These are phyloP conservation scores for Phaeosphaeria sp. DNA, from an alignment of 2,329 filamentous ascomycete genomes.

Conservation along the genomic window DNA sequence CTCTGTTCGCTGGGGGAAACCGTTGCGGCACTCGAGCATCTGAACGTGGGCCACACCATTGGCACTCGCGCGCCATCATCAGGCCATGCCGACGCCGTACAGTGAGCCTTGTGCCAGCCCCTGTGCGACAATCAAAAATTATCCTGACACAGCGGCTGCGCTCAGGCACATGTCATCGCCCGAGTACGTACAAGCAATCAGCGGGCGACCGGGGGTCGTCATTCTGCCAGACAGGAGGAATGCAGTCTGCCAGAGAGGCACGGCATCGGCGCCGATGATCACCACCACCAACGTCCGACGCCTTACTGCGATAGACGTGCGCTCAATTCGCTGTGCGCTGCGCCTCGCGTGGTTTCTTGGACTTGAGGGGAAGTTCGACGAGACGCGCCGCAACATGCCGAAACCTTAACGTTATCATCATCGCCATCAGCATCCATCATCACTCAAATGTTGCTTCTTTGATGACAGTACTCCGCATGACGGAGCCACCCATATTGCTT, in stretches of 20 bases:
- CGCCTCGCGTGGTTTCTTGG: slow-evolving; percentile 11
- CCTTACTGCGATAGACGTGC: slow-evolving; percentile 1
- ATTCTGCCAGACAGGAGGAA: slow-evolving; percentile 22
- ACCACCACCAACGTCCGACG: slow-evolving; percentile 13
- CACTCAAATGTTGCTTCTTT: not conserved
- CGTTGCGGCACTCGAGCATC: slow-evolving; percentile 9
- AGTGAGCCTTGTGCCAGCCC: slow-evolving; percentile 25
- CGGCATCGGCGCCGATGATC: slow-evolving; percentile 11
- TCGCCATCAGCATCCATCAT: not conserved
- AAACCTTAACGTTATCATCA: not conserved
- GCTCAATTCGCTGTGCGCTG: slow-evolving; percentile 10
- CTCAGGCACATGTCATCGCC: slow-evolving; percentile 13
- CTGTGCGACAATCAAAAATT: slow-evolving; percentile 26
- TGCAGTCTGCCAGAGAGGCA: slow-evolving; percentile 2
- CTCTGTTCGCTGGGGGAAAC: slow-evolving; percentile 9
- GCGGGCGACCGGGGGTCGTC: slow-evolving; percentile 17
- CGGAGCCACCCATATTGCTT: slow-evolving; percentile 1
- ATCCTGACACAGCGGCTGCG: slow-evolving; percentile 21
- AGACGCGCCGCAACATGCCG: slow-evolving; percentile 8
- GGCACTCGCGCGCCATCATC: slow-evolving; percentile 17
- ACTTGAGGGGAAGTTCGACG: slow-evolving; percentile 1
- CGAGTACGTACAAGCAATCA: slow-evolving; percentile 10
- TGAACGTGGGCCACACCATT: slow-evolving; percentile 27
- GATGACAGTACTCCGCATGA: not conserved
- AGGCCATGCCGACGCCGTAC: slow-evolving; percentile 15